Evolutionary conservation across 352 stramenopile genomes (phyloP), one percentile per base, ranked within the genome.

Genomic region (Pythium dissotocum): DNA sequence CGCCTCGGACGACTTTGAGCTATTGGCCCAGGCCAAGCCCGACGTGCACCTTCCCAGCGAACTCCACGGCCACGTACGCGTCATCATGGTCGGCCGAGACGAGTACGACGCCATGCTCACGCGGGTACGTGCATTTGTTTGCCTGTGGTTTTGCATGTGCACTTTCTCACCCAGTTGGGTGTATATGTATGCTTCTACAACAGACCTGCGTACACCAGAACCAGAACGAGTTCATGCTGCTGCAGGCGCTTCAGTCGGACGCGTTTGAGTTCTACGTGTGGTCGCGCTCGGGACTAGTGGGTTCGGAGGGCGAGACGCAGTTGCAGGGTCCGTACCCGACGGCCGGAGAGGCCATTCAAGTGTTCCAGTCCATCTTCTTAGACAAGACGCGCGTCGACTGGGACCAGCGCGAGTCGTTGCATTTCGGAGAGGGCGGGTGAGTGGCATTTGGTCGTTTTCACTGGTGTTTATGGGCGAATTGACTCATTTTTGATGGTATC

Each of bases 101-200:
- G 75, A 78, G 56, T 91, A 82, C 69, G 72, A 90, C 63, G 80
- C 83, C 18, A 84, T 88, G 77, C 78, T 91, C 44, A 88, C 78
- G 24, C 73, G 79, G 65, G 83, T 91, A 67, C 26, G 79, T 66
- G 35, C 32, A 36, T 1, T 35, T 18, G 21, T 52, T 13, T 40
- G 26, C n/a, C 16, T 33, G 21, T 28, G 6, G 33, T n/a, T 2
- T 71, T 54, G 61, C 55, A 18, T 32, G 10, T 12, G 16, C 62
- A 26, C 53, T 38, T n/a, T 72, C 26, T 77, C 16, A 69, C 53
- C 7, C 1, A 49, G 13, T 21, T 10, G 10, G 24, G 24, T 38
- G n/a, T 26, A 7, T 49, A 24, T 40, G 30, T 54, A 1, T 51
- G 21, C 21, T 24, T 35, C 1, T 16, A 8, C 28, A 58, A 52